Evolutionary conservation across 441 rosid species (phyloP).

Genomic region (Jatropha podagrica): DNA sequence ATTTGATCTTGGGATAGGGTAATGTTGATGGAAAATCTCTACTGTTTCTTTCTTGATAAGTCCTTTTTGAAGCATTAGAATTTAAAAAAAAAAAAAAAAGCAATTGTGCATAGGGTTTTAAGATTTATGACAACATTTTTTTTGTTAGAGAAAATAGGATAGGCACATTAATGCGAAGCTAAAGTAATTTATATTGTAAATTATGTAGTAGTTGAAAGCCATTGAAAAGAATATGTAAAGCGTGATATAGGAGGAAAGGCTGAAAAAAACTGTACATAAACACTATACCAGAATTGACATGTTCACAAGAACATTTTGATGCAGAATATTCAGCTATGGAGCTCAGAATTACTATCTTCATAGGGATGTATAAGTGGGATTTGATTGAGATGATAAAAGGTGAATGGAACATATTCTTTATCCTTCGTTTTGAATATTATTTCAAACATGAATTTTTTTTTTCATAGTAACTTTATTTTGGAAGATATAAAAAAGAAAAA

Average conservation of each 20-base stretch:
- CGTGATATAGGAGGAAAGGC: background rate
- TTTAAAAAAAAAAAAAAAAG: background rate
- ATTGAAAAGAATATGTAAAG: background rate
- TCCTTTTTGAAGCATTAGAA: background rate
- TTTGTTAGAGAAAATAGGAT: background rate
- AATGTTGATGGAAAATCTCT: constrained; percentile 1
- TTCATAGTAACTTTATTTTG: too few species aligned
- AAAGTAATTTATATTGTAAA: constrained; percentile 12
- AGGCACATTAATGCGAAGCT: background rate
- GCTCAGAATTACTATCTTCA: too few species aligned
- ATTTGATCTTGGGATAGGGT: constrained; percentile 89
- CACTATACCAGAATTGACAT: background rate
- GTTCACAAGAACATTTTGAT: background rate
- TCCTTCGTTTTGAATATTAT: too few species aligned
- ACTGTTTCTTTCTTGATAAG: background rate
- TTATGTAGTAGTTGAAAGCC: background rate
- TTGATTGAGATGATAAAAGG: too few species aligned
- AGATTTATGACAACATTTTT: background rate
- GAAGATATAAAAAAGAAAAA: too few species aligned
- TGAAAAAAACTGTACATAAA: background rate
- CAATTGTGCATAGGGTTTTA: background rate
- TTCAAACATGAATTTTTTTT: too few species aligned
- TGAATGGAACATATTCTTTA: too few species aligned
- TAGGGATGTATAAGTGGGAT: too few species aligned
- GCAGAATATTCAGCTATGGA: background rate